Conservation (phyloP, 2,329 filamentous ascomycete species). For the Aspergillus hortae region DNA sequence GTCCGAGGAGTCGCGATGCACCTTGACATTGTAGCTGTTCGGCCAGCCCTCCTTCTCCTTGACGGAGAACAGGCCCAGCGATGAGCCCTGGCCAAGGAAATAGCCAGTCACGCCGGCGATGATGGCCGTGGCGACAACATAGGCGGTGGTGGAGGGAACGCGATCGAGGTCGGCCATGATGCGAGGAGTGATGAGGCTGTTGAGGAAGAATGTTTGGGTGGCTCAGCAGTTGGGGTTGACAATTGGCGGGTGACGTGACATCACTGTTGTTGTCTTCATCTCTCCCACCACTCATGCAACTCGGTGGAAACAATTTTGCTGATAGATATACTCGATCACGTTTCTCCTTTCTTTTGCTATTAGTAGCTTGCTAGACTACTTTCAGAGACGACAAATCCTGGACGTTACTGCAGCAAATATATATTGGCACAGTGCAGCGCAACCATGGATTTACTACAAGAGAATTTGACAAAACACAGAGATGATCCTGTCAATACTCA, state of each 20-base stretch:
- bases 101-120: constrained; percentile 74
- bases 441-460: too few relatives aligned
- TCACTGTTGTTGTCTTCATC: not conserved
- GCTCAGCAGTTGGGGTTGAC: not conserved
- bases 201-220: not conserved
- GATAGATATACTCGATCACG: too few relatives aligned
- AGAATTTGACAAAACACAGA: too few relatives aligned
- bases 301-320: too few relatives aligned
- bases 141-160: constrained; percentile 51
- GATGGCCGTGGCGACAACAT: constrained; percentile 70
- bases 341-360: too few relatives aligned
- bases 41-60: constrained; percentile 44
- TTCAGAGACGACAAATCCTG: too few relatives aligned
- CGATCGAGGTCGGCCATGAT: constrained; percentile 37
- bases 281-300: too few relatives aligned
- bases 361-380: too few relatives aligned
- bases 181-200: not conserved
- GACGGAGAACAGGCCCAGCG: constrained; percentile 68
- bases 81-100: constrained; percentile 61
- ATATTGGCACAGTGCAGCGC: too few relatives aligned
- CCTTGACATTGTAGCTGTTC: constrained; percentile 53
- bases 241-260: too few relatives aligned
- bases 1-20: constrained; percentile 42
- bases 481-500: too few relatives aligned
- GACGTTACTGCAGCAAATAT: too few relatives aligned